A percentile compares a stretch with the other conserved stretches of the same genome.
Evolutionary conservation across 1,284 basidiomycete species (phyloP).

Genomic region (Tilletiaria anomala): DNA sequence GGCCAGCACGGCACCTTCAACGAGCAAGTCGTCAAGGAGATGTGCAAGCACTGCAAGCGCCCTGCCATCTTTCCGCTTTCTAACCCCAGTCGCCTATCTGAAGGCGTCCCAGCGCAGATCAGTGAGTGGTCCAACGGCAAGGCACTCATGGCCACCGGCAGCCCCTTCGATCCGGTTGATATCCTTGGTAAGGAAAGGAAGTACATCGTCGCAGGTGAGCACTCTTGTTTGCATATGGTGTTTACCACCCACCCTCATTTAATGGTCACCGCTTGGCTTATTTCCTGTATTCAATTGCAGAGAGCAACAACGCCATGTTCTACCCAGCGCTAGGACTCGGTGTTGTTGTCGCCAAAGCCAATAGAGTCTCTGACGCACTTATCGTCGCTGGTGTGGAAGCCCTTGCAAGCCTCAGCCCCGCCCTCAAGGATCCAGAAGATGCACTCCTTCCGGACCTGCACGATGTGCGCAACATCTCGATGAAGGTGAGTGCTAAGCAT

Average conservation of each 20-base stretch:
- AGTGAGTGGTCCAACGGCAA: constrained; percentile 52
- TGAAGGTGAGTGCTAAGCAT: no score
- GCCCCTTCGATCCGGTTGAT: constrained; percentile 55
- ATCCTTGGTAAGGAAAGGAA: background rate
- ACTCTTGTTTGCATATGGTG: no score
- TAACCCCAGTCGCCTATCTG: constrained; percentile 72
- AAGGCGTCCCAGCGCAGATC: constrained; percentile 61
- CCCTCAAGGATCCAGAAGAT: background rate
- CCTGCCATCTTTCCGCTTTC: constrained; percentile 95
- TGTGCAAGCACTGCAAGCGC: constrained; percentile 69
- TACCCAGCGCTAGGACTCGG: background rate
- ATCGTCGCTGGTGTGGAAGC: background rate
- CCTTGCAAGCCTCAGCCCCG: background rate
- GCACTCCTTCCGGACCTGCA: background rate
- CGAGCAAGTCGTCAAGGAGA: constrained; percentile 57
- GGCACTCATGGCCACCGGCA: constrained; percentile 75
- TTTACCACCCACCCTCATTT: no score
- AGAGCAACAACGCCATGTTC: background rate
- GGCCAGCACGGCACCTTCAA: constrained; percentile 73
- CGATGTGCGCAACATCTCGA: background rate
- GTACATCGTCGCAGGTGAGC: no score
- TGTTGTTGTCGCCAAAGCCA: background rate
- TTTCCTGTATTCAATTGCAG: background rate
- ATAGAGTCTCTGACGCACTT: background rate
- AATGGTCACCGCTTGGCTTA: no score